Evolutionary conservation across 2,329 filamentous ascomycete genomes (phyloP).

Genomic region (Westerdykella aurantiaca): DNA sequence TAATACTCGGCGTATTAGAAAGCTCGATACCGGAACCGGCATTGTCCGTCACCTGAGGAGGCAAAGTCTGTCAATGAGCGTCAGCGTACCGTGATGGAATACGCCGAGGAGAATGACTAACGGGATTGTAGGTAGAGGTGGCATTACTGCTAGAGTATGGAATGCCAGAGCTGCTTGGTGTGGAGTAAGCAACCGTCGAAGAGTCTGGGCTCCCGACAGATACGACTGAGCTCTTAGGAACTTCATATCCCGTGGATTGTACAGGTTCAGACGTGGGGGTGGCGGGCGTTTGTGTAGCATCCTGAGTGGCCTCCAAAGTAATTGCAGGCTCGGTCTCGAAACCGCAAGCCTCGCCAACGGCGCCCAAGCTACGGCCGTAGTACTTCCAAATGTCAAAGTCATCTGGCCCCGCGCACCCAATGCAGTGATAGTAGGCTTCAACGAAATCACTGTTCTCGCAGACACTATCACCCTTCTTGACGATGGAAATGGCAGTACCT

Average conservation of each 20-base stretch:
- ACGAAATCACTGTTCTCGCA: constrained; percentile 41
- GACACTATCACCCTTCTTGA: constrained; percentile 29
- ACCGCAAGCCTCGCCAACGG: constrained; percentile 22
- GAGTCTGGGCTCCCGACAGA: neutral
- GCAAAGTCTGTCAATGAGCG: constrained; percentile 10
- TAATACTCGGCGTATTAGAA: constrained; percentile 4
- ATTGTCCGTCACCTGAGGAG: constrained; percentile 13
- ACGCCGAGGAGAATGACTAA: constrained; percentile 4
- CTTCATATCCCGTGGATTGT: neutral
- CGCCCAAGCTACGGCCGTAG: constrained; percentile 38
- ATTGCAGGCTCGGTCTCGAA: constrained; percentile 16
- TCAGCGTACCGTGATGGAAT: neutral
- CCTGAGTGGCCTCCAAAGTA: constrained; percentile 7
- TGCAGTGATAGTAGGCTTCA: constrained; percentile 41
- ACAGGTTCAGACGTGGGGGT: neutral
- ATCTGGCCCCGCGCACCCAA: constrained; percentile 40
- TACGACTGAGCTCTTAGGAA: constrained; percentile 1
- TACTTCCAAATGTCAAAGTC: constrained; percentile 44
- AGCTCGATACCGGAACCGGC: constrained; percentile 7
- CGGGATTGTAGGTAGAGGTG: constrained; percentile 12
- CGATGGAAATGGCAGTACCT: constrained; percentile 33
- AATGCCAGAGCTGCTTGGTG: neutral
- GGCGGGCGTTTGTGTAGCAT: constrained; percentile 1
- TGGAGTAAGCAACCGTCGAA: neutral
- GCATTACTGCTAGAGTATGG: constrained; percentile 7